Conservation (phyloP, 352 stramenopile genomes). For the Phytophthora crassamura region DNA sequence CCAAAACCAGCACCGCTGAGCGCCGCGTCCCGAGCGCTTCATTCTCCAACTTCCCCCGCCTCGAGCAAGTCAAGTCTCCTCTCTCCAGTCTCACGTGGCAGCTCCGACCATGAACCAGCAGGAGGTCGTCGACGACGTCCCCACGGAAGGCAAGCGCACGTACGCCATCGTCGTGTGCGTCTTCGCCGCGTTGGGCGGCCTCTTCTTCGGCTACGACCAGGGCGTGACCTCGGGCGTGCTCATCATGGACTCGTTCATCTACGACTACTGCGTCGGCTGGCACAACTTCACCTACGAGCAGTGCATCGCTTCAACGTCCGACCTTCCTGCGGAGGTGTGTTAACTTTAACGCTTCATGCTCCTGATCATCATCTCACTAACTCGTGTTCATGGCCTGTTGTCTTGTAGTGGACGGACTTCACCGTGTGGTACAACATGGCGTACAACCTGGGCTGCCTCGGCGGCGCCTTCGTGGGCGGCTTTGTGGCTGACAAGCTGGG, state of each 20-base stretch:
- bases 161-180: constrained; percentile 32
- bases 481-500: constrained; percentile 24
- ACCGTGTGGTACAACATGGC: constrained; percentile 24
- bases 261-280: constrained; percentile 32
- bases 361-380: too few species aligned
- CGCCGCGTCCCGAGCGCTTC: too few species aligned
- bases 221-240: constrained; percentile 35
- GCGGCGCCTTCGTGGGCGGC: constrained; percentile 8
- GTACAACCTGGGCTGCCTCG: constrained; percentile 17
- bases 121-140: neutral
- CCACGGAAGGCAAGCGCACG: constrained; percentile 26
- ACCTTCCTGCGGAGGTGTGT: constrained; percentile 4
- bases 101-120: too few species aligned
- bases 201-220: constrained; percentile 5
- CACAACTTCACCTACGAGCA: constrained; percentile 17
- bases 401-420: constrained; percentile 31
- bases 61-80: too few species aligned
- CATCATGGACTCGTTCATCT: constrained; percentile 40
- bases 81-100: too few species aligned
- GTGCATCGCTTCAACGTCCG: constrained; percentile 1
- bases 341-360: too few species aligned
- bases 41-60: too few species aligned
- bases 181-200: constrained; percentile 13
- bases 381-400: too few species aligned
- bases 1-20: too few species aligned